Evolutionary conservation across 306 rosid species (phyloP), one percentile per base, ranked within the genome.

Genomic region (Rubus idaeus): DNA sequence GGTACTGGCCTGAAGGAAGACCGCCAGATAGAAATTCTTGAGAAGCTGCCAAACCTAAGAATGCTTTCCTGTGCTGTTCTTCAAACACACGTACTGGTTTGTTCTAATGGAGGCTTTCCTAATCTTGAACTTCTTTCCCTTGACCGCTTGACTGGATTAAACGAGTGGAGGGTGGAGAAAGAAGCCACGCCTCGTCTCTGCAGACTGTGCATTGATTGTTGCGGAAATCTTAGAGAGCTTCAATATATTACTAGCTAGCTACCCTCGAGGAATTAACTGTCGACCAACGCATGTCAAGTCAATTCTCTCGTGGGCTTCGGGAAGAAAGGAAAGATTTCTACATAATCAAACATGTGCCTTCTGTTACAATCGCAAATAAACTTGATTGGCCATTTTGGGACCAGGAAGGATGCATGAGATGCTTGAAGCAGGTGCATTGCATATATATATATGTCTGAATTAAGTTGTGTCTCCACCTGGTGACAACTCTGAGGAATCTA

Each of bases 261-360:
- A 16, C 47, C 53, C 83, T 90, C 4, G 66, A 73, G 61, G 87
- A 88, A 71, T 51, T 88, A 21, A 82, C 81, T 77, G 37, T 88
- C 16, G 67, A 18, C 26, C 26, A 23, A 23, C 56, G 68, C 76
- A 90, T 90, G 90, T 74, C 78, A 5, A 81, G 26, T n/a, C 60
- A 76, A 37, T 84, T 88, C 79, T 75, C 70, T 41, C 72, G 56
- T 8, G 83, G 73, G 66, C 73, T 90, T 66, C 86, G 21, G 61
- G 21, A 55, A 75, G 71, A 49, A 40, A 87, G 90, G 61, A 86
- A 80, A 65, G 89, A 87, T 64, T 86, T 75, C 73, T 56, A 78
- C 78, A 84, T 80, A 73, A 83, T 89, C 23, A 68, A 81, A 21
- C 87, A 87, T 71, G 83, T 89, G n/a, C 90, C 91, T 30, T 82